Evolutionary conservation across 805 yeast species (phyloP).

Genomic region (Zygosaccharomyces gambellarensis): DNA sequence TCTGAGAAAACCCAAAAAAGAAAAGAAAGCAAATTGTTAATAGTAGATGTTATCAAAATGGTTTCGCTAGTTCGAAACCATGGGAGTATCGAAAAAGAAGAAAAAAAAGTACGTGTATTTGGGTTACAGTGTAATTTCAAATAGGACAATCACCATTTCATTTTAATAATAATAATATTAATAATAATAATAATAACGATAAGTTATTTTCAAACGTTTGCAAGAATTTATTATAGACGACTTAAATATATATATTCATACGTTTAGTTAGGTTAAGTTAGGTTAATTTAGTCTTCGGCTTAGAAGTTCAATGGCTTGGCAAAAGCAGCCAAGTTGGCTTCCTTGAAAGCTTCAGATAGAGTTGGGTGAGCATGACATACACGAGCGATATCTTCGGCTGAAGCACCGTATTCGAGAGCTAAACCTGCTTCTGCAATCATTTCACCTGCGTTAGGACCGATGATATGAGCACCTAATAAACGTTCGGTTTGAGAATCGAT

Average conservation of each 20-base stretch:
- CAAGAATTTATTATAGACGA: conserved; percentile 1
- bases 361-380: conserved; percentile 99
- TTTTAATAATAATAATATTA: background rate
- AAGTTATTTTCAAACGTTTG: background rate
- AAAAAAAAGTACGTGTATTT: background rate
- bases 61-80: background rate
- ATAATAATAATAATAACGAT: background rate
- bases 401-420: conserved; percentile 98
- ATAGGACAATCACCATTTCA: background rate
- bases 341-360: conserved; percentile 94
- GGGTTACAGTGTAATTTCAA: background rate
- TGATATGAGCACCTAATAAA: conserved; percentile 91
- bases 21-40: background rate
- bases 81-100: background rate
- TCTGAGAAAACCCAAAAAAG: background rate
- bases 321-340: conserved; percentile 90
- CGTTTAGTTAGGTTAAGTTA: background rate
- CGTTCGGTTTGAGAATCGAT: conserved; percentile 98
- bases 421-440: conserved; percentile 98
- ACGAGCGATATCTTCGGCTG: conserved; percentile 96
- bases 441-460: conserved; percentile 99
- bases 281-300: background rate
- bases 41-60: background rate
- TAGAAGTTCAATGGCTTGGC: conserved; percentile 79
- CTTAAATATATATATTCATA: conserved; percentile 3